Evolutionary conservation across 768 basidiomycete species (phyloP).

Genomic region (Pisolithus microcarpus): DNA sequence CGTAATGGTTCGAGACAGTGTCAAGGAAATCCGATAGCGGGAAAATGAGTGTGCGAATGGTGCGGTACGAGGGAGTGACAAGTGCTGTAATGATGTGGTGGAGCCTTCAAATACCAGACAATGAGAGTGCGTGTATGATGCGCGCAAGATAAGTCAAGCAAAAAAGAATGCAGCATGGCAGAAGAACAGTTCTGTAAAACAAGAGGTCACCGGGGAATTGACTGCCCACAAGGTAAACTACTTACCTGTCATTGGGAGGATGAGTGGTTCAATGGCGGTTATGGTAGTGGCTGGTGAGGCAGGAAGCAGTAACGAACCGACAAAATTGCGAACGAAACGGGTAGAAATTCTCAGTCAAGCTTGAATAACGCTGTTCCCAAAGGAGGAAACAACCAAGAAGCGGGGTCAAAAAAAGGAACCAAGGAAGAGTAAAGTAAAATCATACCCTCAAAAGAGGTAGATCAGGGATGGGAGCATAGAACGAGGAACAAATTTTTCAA

Average conservation of each 20-base stretch:
- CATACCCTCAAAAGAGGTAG: not conserved
- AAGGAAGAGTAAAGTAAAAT: not conserved
- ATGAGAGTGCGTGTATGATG: not conserved
- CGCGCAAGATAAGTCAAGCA: not conserved
- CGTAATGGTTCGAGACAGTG: too few relatives aligned
- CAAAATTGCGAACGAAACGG: not conserved
- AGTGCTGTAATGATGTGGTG: not conserved
- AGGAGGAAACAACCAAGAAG: not conserved
- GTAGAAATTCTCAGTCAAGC: not conserved
- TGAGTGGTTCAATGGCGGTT: not conserved
- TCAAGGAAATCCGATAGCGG: not conserved
- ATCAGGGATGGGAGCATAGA: not conserved
- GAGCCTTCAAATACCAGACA: not conserved
- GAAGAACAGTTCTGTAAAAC: not conserved
- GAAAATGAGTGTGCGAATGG: not conserved
- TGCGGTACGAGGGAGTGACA: not conserved
- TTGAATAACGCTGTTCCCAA: too few relatives aligned
- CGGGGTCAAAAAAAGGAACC: not conserved
- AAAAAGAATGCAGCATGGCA: not conserved
- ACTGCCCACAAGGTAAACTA: not conserved
- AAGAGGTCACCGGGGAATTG: not conserved
- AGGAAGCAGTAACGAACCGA: not conserved
- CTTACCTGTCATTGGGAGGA: not conserved
- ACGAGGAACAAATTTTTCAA: not conserved
- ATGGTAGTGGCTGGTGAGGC: not conserved